Base-by-base conservation (phyloP, 257 asterid species). In the Anisodus acutangulus region DNA sequence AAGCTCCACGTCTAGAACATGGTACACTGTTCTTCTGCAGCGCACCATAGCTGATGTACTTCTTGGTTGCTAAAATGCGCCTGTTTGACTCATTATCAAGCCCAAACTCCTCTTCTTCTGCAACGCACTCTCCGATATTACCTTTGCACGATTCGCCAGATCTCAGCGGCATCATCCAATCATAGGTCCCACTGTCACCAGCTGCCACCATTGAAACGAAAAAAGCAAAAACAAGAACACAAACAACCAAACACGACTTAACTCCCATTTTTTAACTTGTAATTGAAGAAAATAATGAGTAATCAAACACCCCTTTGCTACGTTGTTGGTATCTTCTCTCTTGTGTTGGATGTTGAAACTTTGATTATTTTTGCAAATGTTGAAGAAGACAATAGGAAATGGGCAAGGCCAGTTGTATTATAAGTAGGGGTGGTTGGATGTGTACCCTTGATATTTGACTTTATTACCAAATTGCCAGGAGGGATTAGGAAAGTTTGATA, bases 41-140 rank as follows among this genome's bases (percentile, higher is more conserved):
- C 67, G 99, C 98, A 47, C 97, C 98, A 79, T 95, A 95, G 98
- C 99, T 95, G 90, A 95, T 91, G 91, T 93, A 95, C 55, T 90
- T 87, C 9, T 81, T 87, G 2, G 84, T 72, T n/a, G 93, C 93
- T 89, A 95, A 88, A 76, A 95, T 91, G 81, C 99, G 97, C 88
- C 98, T 78, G 85, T 87, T 91, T 84, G 96, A 88, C 85, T 91
- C 98, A 22, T 97, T 92, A 83, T 93, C 98, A 78, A 95, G 91
- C 70, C 86, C 92, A 90, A 93, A 92, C 81, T 95, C 98, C 76
- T 83, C 94, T 9, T 90, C 93, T 1, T 69, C 87, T 17, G 66
- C 86, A 78, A 94, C 78, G 81, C 97, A 93, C 84, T 92, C 95
- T 55, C 88, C 92, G 9, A 89, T 84, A 71, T 93, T 88, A 1